Percentiles rank a stretch among this genome's conserved stretches.
Conservation (phyloP, 1,284 basidiomycete genomes). For the Apiotrichum domesticum region DNA sequence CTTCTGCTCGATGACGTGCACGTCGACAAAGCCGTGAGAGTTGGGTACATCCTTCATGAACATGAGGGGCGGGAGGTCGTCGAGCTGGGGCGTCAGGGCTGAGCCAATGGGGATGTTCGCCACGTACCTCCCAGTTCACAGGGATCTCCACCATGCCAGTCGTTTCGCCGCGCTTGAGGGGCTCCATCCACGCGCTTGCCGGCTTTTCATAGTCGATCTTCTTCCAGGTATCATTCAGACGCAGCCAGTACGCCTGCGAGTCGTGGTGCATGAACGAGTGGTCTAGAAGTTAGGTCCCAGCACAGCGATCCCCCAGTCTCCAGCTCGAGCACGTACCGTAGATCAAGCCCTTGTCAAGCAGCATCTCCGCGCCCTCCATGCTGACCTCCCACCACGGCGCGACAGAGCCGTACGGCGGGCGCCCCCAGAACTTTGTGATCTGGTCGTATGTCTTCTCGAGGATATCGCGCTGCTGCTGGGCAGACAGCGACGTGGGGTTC, state of each 20-base stretch:
- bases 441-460: slow-evolving; percentile 62
- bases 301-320: neutral
- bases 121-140: slow-evolving; percentile 56
- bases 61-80: slow-evolving; percentile 69
- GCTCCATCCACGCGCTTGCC: slow-evolving; percentile 70
- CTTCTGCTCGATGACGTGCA: slow-evolving; percentile 62
- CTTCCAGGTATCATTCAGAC: slow-evolving; percentile 64
- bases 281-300: slow-evolving; percentile 15
- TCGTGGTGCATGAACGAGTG: slow-evolving; percentile 57
- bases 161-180: slow-evolving; percentile 58
- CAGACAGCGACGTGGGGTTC: slow-evolving; percentile 60
- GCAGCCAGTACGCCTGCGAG: slow-evolving; percentile 64
- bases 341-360: slow-evolving; percentile 67
- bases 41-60: slow-evolving; percentile 63
- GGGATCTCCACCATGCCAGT: slow-evolving; percentile 69
- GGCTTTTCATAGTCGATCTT: slow-evolving; percentile 62
- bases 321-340: slow-evolving; percentile 52
- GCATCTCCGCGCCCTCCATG: slow-evolving; percentile 60
- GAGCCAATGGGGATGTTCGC: neutral
- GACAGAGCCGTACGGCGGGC: slow-evolving; percentile 61
- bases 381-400: slow-evolving; percentile 76
- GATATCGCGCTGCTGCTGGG: slow-evolving; percentile 66
- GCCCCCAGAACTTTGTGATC: slow-evolving; percentile 62
- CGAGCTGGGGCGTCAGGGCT: slow-evolving; percentile 18
- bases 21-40: slow-evolving; percentile 67